These are phyloP conservation scores for Exsudoporus frostii DNA, from an alignment of 768 basidiomycete species.

Conservation along the genomic window DNA sequence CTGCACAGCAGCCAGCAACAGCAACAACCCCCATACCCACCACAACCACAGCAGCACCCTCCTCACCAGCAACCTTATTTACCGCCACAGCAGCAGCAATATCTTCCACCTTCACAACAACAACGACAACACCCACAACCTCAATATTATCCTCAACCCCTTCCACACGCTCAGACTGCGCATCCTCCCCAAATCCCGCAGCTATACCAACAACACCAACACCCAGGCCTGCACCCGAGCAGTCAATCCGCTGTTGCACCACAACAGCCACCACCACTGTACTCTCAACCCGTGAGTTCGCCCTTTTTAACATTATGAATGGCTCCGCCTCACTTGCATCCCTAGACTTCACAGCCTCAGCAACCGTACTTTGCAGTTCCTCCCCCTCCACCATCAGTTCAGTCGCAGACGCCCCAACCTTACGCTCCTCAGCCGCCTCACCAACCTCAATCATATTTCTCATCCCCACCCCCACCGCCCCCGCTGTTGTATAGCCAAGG, in stretches of 20 bases:
- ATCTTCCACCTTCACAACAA: slow-evolving; percentile 3
- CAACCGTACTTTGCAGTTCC: slow-evolving; percentile 17
- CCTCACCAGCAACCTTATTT: slow-evolving; percentile 10
- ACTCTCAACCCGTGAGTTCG: slow-evolving; percentile 14
- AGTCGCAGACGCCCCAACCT: slow-evolving; percentile 12
- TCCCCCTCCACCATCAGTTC: slow-evolving; percentile 15
- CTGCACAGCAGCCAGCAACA: slow-evolving; percentile 13
- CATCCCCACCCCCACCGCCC: slow-evolving; percentile 18
- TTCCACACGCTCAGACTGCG: slow-evolving; percentile 13
- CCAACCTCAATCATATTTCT: slow-evolving; percentile 21
- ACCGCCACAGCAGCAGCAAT: slow-evolving; percentile 8
- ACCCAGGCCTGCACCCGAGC: slow-evolving; percentile 9
- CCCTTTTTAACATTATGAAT: background rate
- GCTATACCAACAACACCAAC: slow-evolving; percentile 15
- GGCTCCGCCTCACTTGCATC: background rate
- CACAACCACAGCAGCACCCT: slow-evolving; percentile 9
- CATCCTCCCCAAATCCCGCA: slow-evolving; percentile 12
- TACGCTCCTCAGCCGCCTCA: slow-evolving; percentile 15
- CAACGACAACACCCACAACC: slow-evolving; percentile 7
- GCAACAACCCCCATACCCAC: slow-evolving; percentile 9
- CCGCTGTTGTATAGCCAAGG: slow-evolving; percentile 7
- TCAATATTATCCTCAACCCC: slow-evolving; percentile 10
- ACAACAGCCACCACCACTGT: background rate
- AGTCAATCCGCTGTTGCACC: background rate
- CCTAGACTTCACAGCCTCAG: slow-evolving; percentile 6